These are phyloP conservation scores for Parmelia sp. DNA, from an alignment of 495 filamentous ascomycete species.

Conservation along the genomic window DNA sequence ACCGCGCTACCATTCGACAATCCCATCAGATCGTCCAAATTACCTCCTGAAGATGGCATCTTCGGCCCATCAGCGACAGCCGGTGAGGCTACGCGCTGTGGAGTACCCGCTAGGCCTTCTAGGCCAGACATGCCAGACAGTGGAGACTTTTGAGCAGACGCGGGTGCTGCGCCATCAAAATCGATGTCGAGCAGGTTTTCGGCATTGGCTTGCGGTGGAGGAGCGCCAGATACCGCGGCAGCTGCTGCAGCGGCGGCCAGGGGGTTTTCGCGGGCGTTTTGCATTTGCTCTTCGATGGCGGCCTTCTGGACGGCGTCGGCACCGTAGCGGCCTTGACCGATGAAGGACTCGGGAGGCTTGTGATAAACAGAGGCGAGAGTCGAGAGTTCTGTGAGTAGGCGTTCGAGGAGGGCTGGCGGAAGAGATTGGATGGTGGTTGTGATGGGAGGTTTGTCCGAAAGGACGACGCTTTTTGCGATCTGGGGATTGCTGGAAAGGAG, in stretches of 20 bases:
- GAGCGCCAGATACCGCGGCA: constrained; percentile 46
- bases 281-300: constrained; percentile 87
- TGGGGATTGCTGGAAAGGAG: constrained; percentile 88
- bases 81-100: constrained; percentile 69
- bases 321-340: constrained; percentile 88
- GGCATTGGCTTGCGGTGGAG: constrained; percentile 63
- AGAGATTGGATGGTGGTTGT: constrained; percentile 86
- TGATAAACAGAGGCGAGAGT: constrained; percentile 98
- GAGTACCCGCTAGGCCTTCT: constrained; percentile 71
- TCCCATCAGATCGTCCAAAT: constrained; percentile 86
- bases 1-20: constrained; percentile 55
- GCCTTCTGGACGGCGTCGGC: constrained; percentile 92
- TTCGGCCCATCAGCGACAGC: constrained; percentile 37
- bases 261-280: constrained; percentile 89
- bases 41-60: constrained; percentile 43
- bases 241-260: constrained; percentile 75
- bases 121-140: constrained; percentile 55
- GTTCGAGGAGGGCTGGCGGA: constrained; percentile 73
- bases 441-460: constrained; percentile 91
- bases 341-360: constrained; percentile 93
- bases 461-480: constrained; percentile 80
- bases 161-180: constrained; percentile 91
- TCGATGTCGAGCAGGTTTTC: constrained; percentile 98
- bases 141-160: constrained; percentile 71
- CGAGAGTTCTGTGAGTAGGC: constrained; percentile 83